Base-by-base conservation (phyloP, 225 moss, liverwort and hornwort genomes). In the Ulota crispa region DNA sequence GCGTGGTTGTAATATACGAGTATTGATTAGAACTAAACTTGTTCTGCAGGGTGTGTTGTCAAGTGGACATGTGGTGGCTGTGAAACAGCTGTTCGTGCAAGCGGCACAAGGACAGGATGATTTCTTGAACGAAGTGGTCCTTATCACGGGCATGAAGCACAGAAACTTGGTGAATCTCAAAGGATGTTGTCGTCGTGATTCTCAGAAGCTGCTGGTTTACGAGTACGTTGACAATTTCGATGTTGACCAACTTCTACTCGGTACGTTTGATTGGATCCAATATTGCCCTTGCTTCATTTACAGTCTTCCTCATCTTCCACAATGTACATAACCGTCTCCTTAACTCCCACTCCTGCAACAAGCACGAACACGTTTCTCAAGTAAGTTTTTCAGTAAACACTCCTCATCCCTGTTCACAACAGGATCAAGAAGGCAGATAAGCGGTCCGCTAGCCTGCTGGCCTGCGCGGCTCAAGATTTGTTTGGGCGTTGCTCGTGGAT, bases 91-190 rank as follows among this genome's bases (percentile, higher is more conserved):
- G 32, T 77, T 41, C 36, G 6, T 86, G 5, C 74, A 55, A 23
- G 16, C 59, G 42, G 68, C 42, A 7, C 82, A 78, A 73, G 68
- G 73, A 16, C 47, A 68, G 2, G 82, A 86, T 24, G 86, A 86
- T 0, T 86, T 86, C 63, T 45, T 68, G 23, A 86, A 86, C 19
- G 78, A 86, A 56, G 78, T 86, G 16, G 56, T 70, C 54, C 45
- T 86, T 4, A 73, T 81, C n/a, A 81, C 81, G 21, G 73, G 81
- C 41, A 81, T 81, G 81, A 81, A 65, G 73, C 81, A 81, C 55
- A 54, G 73, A 42, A 81, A 81, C 55, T 16, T 81, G 54, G 81
- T 81, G 73, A 81, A 55, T 30, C 73, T 81, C 3, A 81, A 81
- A 62, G 77, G 83, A 20, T 81, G 81, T 19, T 81, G 75, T 57